These are phyloP conservation scores for Chernovozyma aurita DNA, from an alignment of 1,139 yeast genomes.

Conservation along the genomic window DNA sequence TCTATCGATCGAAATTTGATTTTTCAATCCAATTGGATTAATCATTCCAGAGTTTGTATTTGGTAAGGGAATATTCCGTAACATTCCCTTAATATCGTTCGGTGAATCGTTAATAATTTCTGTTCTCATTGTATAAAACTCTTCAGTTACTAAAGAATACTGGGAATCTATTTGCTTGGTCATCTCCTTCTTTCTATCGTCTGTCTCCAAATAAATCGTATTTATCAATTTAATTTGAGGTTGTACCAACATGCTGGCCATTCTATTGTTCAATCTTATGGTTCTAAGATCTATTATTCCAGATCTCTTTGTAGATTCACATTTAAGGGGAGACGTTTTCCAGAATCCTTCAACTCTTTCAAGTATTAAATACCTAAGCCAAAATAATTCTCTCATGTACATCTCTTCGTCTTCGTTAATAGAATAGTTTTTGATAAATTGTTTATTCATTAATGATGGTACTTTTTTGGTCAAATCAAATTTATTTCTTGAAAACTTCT, in stretches of 20 bases:
- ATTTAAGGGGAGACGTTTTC: slow-evolving; percentile 29
- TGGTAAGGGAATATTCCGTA: slow-evolving; percentile 63
- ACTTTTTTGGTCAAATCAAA: slow-evolving; percentile 49
- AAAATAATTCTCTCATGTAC: slow-evolving; percentile 59
- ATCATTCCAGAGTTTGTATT: slow-evolving; percentile 13
- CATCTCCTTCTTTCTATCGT: slow-evolving; percentile 5
- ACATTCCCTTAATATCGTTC: slow-evolving; percentile 44
- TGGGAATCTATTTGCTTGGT: slow-evolving; percentile 16
- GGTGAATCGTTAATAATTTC: slow-evolving; percentile 42
- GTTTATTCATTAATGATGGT: slow-evolving; percentile 74
- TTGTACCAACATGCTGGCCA: slow-evolving; percentile 47
- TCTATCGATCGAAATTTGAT: slow-evolving; percentile 41
- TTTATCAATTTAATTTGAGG: slow-evolving; percentile 43
- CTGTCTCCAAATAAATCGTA: slow-evolving; percentile 16
- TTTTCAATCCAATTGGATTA: slow-evolving; percentile 12
- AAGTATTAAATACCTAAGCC: slow-evolving; percentile 72
- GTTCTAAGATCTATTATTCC: slow-evolving; percentile 68
- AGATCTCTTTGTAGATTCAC: slow-evolving; percentile 21
- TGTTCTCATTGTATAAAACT: slow-evolving; percentile 47
- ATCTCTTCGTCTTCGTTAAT: slow-evolving; percentile 51
- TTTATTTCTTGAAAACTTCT: slow-evolving; percentile 43
- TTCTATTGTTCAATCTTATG: slow-evolving; percentile 52
- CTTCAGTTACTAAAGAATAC: slow-evolving; percentile 32
- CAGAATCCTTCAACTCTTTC: slow-evolving; percentile 60
- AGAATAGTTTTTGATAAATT: slow-evolving; percentile 62